These are phyloP conservation scores for Stipa capillata DNA, from an alignment of 176 grass and related monocot genomes.

Conservation along the genomic window DNA sequence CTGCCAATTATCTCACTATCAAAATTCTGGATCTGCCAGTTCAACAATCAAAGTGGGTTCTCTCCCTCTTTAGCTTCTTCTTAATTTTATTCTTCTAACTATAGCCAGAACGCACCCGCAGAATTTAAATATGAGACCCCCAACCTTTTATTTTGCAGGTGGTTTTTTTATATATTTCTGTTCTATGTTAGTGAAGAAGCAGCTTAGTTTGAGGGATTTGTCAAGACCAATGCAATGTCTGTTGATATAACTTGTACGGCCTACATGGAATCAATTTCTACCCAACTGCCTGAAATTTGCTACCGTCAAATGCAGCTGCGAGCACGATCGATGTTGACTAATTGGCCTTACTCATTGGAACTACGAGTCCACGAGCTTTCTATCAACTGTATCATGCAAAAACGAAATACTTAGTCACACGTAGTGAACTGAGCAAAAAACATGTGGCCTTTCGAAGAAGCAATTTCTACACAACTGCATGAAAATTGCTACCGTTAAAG, in stretches of 20 bases:
- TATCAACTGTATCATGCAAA: background rate
- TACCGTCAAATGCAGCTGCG: background rate
- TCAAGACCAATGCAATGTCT: background rate
- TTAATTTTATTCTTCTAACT: background rate
- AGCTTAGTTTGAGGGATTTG: background rate
- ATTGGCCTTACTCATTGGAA: background rate
- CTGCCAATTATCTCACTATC: background rate
- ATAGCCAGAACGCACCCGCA: background rate
- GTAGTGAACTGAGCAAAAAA: background rate
- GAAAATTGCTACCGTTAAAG: background rate
- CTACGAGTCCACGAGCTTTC: background rate
- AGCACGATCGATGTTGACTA: background rate
- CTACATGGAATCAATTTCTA: background rate
- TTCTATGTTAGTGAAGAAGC: background rate
- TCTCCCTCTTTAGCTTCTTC: background rate
- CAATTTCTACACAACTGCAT: background rate
- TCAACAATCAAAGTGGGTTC: background rate
- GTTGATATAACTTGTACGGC: background rate
- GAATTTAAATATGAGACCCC: background rate
- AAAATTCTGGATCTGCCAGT: background rate
- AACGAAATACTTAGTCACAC: background rate
- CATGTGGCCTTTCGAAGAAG: background rate
- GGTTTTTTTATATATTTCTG: background rate
- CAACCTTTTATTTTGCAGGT: background rate
- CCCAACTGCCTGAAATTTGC: background rate